Percentiles rank a stretch among this genome's conserved stretches.
phyloP scores from a whole-genome alignment of 495 filamentous ascomycete genomes.

The Aspergillus wentii region DNA sequence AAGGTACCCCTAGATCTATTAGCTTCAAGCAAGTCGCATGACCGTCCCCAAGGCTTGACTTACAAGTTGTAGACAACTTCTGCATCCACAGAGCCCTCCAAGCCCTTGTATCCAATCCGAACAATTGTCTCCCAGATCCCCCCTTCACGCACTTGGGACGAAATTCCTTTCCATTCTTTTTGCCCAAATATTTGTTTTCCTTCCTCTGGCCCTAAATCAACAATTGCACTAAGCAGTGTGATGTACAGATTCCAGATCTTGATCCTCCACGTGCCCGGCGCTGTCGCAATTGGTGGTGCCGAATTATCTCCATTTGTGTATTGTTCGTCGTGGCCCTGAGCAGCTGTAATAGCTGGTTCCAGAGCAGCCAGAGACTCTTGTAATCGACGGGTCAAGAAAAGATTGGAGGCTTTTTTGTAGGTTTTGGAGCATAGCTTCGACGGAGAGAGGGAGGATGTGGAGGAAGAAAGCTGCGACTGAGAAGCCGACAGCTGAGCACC shows the following conservation, averaged over 20 bases:
- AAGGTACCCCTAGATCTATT: constrained; percentile 64
- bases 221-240: constrained; percentile 82
- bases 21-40: constrained; percentile 3
- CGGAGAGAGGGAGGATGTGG: constrained; percentile 46
- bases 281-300: constrained; percentile 60
- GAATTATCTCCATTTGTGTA: constrained; percentile 32
- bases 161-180: constrained; percentile 74
- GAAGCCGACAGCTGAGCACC: constrained; percentile 28
- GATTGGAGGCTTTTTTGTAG: constrained; percentile 83
- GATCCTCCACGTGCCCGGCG: constrained; percentile 72
- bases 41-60: constrained; percentile 20
- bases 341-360: constrained; percentile 64
- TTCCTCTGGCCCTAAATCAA: constrained; percentile 84
- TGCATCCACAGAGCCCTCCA: constrained; percentile 85
- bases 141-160: constrained; percentile 76
- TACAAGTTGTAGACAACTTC: constrained; percentile 93
- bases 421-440: constrained; percentile 59
- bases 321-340: constrained; percentile 26
- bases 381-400: constrained; percentile 88
- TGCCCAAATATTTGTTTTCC: constrained; percentile 82
- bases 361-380: constrained; percentile 82
- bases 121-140: constrained; percentile 91
- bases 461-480: constrained; percentile 42
- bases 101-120: constrained; percentile 74
- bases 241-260: constrained; percentile 98